A percentile compares a stretch with the other conserved stretches of the same genome.
These are phyloP conservation scores for Microdochium paspali DNA, from an alignment of 2,329 filamentous ascomycete genomes.

Conservation along the genomic window DNA sequence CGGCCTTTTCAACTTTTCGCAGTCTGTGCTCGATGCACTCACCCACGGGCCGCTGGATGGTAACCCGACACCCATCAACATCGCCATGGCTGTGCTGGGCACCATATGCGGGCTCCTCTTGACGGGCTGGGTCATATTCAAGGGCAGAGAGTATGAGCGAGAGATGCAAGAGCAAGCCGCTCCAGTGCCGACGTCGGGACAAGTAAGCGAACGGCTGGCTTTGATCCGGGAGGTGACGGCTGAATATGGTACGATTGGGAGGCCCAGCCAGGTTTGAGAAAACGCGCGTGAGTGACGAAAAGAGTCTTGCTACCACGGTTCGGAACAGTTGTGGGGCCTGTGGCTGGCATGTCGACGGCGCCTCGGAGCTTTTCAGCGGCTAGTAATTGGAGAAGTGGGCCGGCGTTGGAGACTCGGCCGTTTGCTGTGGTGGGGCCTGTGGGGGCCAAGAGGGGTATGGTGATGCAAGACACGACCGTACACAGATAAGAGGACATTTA, in stretches of 20 bases:
- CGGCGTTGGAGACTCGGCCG: too few species aligned
- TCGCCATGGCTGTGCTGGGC: constrained; percentile 42
- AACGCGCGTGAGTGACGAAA: too few species aligned
- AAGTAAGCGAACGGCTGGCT: constrained; percentile 1
- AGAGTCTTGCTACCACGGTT: too few species aligned
- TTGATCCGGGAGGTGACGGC: constrained; percentile 2
- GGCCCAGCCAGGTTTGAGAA: too few species aligned
- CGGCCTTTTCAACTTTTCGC: constrained; percentile 61
- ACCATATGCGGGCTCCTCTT: constrained; percentile 40
- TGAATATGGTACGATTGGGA: constrained; percentile 1
- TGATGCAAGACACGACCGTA: too few species aligned
- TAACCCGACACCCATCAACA: constrained; percentile 56
- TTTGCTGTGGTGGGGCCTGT: too few species aligned
- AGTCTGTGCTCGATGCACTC: constrained; percentile 59
- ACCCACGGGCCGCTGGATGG: constrained; percentile 53
- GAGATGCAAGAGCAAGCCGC: background rate
- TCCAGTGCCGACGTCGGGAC: background rate
- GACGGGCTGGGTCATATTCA: constrained; percentile 13
- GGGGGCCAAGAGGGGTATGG: too few species aligned
- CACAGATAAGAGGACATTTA: too few species aligned
- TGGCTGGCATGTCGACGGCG: too few species aligned
- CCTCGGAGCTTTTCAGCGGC: too few species aligned
- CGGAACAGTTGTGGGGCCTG: constrained; percentile 36
- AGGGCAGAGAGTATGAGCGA: constrained; percentile 9
- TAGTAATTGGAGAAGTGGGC: too few species aligned